These are phyloP conservation scores for Stylosanthes scabra DNA, from an alignment of 331 rosid species.

Conservation along the genomic window DNA sequence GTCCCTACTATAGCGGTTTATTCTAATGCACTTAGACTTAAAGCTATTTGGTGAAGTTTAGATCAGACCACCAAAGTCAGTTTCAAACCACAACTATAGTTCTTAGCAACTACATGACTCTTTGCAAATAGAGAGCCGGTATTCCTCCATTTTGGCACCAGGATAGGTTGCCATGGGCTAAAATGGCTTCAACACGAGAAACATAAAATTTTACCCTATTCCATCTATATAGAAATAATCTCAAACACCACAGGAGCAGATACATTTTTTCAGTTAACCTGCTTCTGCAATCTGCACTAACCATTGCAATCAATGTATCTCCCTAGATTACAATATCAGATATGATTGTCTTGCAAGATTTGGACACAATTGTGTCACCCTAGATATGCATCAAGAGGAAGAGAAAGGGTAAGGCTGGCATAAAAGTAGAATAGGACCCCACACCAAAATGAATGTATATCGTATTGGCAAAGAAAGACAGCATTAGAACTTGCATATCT, in stretches of 20 bases:
- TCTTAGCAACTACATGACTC: neutral
- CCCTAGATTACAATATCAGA: slow-evolving; percentile 13
- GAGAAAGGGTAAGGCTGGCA: too few species aligned
- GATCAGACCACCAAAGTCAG: slow-evolving; percentile 3
- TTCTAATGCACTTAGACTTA: neutral
- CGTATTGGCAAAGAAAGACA: neutral
- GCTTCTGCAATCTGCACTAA: slow-evolving; percentile 7
- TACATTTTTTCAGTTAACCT: neutral
- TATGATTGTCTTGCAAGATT: neutral
- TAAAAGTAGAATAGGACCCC: neutral
- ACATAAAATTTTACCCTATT: neutral
- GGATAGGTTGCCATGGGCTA: neutral
- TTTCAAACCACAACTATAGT: neutral
- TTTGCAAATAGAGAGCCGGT: neutral
- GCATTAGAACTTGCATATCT: neutral
- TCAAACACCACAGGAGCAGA: neutral
- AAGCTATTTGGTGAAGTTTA: neutral
- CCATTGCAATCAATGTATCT: slow-evolving; percentile 1
- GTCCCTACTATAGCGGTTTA: neutral
- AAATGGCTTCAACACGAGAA: neutral
- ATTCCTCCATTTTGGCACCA: slow-evolving; percentile 26
- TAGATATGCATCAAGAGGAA: neutral
- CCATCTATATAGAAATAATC: too few species aligned
- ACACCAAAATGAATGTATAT: slow-evolving; percentile 1
- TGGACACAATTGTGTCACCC: neutral